Evolutionary conservation across 2,329 filamentous ascomycete genomes (phyloP), one percentile per base, ranked within the genome.

Genomic region (Colletotrichum sp.): DNA sequence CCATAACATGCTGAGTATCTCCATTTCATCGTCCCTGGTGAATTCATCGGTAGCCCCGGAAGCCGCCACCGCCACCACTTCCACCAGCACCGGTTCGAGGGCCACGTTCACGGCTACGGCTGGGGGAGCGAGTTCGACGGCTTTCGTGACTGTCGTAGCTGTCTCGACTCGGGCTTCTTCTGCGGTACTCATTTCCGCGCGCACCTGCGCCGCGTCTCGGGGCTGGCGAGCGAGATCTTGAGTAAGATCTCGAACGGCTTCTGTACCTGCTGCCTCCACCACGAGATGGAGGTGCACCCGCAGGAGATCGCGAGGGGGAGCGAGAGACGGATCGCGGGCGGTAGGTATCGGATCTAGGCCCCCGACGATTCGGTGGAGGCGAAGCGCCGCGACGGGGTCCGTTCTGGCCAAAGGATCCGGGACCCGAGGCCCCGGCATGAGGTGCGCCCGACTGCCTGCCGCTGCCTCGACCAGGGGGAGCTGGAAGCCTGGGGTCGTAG

Each of bases 261-360:
- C 88, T 86, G 77, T 88, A 88, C 72, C 87, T 83, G 72, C 82
- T 79, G 5, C 81, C 84, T 30, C 81, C 78, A n/a, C 72, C 77
- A 77, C 25, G 80, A 82, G 52, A 82, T 81, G 19, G 82, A 8
- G 79, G 79, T 12, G 81, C 79, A 48, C 80, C 80, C 8, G 82
- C 82, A 48, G 85, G 85, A 22, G 86, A 86, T 22, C 86, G 83
- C 11, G 82, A 86, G 30, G 87, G 83, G 44, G 88, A 88, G 71
- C 89, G 85, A 11, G 91, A 91, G 8, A 86, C 81, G 1, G 91
- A 91, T 30, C 88, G 87, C n/a, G 92, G 93, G 8, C 92, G 89
- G 82, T 94, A 94, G 32, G 88, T 90, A 79, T 93, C 90, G 65
- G 88, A 86, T 77, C 88, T 82, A 71, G 86, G 80, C 11, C 86